Percentiles rank a stretch among this genome's conserved stretches.
Evolutionary conservation across 2,329 filamentous ascomycete species (phyloP).

Genomic region (Rosellinia necatrix): DNA sequence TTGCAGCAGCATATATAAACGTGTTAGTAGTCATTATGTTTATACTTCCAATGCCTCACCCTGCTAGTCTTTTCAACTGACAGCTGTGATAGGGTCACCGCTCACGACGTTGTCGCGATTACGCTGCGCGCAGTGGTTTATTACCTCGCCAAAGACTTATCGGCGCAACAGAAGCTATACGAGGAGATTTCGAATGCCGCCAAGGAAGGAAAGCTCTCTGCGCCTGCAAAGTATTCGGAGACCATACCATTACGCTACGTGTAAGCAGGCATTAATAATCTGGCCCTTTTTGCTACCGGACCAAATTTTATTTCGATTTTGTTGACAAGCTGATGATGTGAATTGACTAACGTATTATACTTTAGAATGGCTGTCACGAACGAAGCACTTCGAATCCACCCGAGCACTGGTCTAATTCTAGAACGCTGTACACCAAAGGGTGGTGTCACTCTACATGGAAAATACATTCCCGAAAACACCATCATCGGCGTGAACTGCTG

Average conservation of each 20-base stretch:
- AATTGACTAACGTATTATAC: background rate
- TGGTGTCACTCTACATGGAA: conserved; percentile 53
- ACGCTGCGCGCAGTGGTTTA: conserved; percentile 20
- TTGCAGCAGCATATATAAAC: conserved; percentile 23
- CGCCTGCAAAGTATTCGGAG: conserved; percentile 13
- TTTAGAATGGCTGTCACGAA: conserved; percentile 12
- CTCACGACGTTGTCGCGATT: conserved; percentile 25
- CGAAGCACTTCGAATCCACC: conserved; percentile 47
- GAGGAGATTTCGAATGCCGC: conserved; percentile 8
- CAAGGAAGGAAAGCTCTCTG: background rate
- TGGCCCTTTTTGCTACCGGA: background rate
- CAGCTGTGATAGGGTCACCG: conserved; percentile 10
- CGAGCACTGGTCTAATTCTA: conserved; percentile 61
- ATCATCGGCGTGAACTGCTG: conserved; percentile 65
- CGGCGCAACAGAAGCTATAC: conserved; percentile 13
- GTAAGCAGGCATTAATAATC: conserved; percentile 2
- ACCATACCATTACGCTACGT: conserved; percentile 13
- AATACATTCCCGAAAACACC: conserved; percentile 41
- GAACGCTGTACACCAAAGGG: conserved; percentile 64
- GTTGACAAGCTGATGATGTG: background rate
- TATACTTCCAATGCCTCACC: background rate
- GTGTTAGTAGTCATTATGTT: conserved; percentile 6
- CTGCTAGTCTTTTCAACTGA: background rate
- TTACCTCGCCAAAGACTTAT: conserved; percentile 17
- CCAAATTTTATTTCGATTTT: background rate